phyloP scores from a whole-genome alignment of 1,139 yeast genomes.

The Lodderomyces parapsilosis region DNA sequence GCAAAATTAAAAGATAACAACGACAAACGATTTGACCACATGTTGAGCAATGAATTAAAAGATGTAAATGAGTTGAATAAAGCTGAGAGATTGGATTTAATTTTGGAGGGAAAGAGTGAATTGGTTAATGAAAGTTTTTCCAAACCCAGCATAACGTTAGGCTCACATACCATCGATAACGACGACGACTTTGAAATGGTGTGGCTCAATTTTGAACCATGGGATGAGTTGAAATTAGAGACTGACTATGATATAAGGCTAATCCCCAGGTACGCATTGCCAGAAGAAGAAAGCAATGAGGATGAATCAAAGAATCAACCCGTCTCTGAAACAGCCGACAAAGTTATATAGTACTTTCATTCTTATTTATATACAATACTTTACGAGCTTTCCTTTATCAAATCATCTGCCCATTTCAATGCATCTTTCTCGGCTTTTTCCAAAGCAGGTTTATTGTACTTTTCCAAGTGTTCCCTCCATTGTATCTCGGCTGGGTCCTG shows the following conservation, averaged over 20 bases:
- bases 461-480: slow-evolving; percentile 46
- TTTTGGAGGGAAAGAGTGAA: slow-evolving; percentile 34
- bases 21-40: slow-evolving; percentile 16
- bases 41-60: slow-evolving; percentile 26
- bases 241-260: slow-evolving; percentile 45
- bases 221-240: slow-evolving; percentile 49
- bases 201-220: slow-evolving; percentile 52
- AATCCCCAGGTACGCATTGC: slow-evolving; percentile 29
- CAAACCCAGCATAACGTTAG: slow-evolving; percentile 41
- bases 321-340: not conserved
- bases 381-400: slow-evolving; percentile 22
- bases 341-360: slow-evolving; percentile 4
- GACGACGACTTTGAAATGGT: slow-evolving; percentile 46
- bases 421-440: slow-evolving; percentile 17
- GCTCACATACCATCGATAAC: slow-evolving; percentile 33
- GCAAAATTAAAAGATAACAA: slow-evolving; percentile 25
- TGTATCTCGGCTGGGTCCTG: slow-evolving; percentile 71
- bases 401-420: slow-evolving; percentile 38
- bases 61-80: slow-evolving; percentile 38
- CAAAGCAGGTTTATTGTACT: slow-evolving; percentile 22
- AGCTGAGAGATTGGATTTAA: slow-evolving; percentile 35
- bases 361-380: slow-evolving; percentile 11
- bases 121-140: slow-evolving; percentile 23
- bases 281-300: slow-evolving; percentile 6
- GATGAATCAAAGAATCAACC: not conserved